Evolutionary conservation across 345 rosid species (phyloP), one percentile per base, ranked within the genome.

Genomic region (Gossypium australe): DNA sequence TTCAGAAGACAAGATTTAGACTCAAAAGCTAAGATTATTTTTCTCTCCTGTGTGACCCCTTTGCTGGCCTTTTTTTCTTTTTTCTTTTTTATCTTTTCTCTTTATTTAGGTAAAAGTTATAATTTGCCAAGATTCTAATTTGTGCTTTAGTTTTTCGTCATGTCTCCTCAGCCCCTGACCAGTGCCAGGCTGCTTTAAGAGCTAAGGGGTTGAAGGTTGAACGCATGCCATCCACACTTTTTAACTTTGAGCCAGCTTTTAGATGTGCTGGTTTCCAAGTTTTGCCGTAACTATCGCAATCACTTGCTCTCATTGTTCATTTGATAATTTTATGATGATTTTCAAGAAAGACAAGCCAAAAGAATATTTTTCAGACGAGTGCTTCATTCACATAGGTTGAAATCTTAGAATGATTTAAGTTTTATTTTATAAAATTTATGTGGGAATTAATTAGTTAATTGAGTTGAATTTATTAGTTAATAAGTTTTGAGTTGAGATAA

Each of bases 241-340:
- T 24, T 51, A 51, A 18, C 44, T 51, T 53, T 53, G 22, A 53
- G 67, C 22, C 75, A 8, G 24, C 62, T 55, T 29, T 53, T 16
- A 25, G n/a, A 64, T 52, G 62, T 52, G 20, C 70, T 51, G 58
- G 38, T 43, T 57, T 67, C 69, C 57, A 14, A 20, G 38, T 75
- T 75, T 70, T 57, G 57, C 78, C 82, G 53, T 71, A 72, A 75
- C 62, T 45, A 12, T 48, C 78, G 78, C 78, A n/a, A 62, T 67
- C 72, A 49, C 41, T 67, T 24, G 72, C 58, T 48, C 58, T 68
- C 72, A 48, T 16, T 20, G 27, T 57, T 57, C 48, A n/a, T 68
- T 6, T 68, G 11, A 68, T 49, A 18, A 45, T 48, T 25, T 67
- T 48, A 20, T 68, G 11, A 68, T 49, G 10, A 45, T 48, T 25